Conservation (phyloP, 306 rosid species). For the Quercus suber region DNA sequence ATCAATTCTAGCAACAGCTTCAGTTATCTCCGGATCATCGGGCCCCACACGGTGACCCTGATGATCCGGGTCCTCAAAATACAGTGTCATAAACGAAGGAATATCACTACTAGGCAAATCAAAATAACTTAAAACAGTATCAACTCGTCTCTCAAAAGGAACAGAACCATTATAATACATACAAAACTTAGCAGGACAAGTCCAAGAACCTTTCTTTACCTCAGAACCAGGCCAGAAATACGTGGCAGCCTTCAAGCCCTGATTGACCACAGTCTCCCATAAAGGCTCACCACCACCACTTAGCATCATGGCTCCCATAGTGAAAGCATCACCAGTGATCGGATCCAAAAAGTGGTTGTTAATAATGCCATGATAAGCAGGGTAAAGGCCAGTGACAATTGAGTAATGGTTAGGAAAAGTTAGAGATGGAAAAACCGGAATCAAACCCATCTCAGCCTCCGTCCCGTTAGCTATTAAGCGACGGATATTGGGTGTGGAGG, state of each 20-base stretch:
- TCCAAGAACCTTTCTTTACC: conserved; percentile 93
- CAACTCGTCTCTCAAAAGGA: conserved; percentile 83
- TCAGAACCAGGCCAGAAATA: conserved; percentile 98
- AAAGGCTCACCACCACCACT: conserved; percentile 99
- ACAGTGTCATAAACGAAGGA: conserved; percentile 84
- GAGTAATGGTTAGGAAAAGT: conserved; percentile 97
- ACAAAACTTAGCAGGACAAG: conserved; percentile 55
- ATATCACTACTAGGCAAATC: conserved; percentile 69
- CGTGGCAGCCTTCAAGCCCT: conserved; percentile 78
- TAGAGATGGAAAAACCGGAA: conserved; percentile 83
- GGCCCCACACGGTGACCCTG: conserved; percentile 93
- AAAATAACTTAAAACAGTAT: conserved; percentile 51
- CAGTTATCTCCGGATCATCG: conserved; percentile 83
- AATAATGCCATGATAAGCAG: conserved; percentile 84
- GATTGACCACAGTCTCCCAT: conserved; percentile 82
- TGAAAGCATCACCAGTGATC: conserved; percentile 55
- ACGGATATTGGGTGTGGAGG: conserved; percentile 55
- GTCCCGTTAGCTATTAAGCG: conserved; percentile 84
- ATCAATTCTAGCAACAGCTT: conserved; percentile 78
- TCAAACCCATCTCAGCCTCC: conserved; percentile 81
- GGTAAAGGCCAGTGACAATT: conserved; percentile 92
- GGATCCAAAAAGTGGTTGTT: conserved; percentile 85
- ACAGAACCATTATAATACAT: conserved; percentile 61
- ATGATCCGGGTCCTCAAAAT: conserved; percentile 98
- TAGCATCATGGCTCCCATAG: conserved; percentile 77